Percentiles rank a stretch among this genome's conserved stretches.
phyloP scores from a whole-genome alignment of 1,284 basidiomycete genomes.

The Apiotrichum veenhuisii region DNA sequence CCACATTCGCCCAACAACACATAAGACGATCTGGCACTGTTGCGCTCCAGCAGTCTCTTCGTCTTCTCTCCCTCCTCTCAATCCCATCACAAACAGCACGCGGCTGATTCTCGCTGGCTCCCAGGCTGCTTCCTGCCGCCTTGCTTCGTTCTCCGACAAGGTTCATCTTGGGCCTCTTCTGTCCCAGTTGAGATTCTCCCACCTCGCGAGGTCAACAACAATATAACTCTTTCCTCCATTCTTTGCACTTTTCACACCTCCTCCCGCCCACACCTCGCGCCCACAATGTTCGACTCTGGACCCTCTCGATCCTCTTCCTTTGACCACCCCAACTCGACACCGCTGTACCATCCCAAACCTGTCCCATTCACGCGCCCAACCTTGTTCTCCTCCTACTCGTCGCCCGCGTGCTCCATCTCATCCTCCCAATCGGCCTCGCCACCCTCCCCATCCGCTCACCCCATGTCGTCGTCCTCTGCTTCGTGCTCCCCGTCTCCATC shows the following conservation, averaged over 20 bases:
- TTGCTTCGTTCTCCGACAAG: too few species aligned
- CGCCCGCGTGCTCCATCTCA: not conserved
- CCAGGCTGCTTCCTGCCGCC: too few species aligned
- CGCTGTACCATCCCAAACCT: conserved; percentile 19
- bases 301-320: not conserved
- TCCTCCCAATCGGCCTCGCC: not conserved
- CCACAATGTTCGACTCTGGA: conserved; percentile 10
- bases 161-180: too few species aligned
- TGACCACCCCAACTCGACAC: not conserved
- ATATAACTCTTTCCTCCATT: too few species aligned
- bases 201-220: not conserved
- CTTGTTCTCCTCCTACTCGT: conserved; percentile 14
- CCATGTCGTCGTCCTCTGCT: conserved; percentile 2
- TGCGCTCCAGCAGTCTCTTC: too few species aligned
- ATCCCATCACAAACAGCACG: too few species aligned
- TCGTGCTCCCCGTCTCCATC: conserved; percentile 15
- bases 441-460: not conserved
- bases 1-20: too few species aligned
- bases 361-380: conserved; percentile 12
- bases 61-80: too few species aligned
- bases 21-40: too few species aligned
- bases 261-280: not conserved
- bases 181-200: too few species aligned
- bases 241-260: not conserved
- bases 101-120: too few species aligned